Percentiles rank a stretch among this genome's conserved stretches.
phyloP scores from a whole-genome alignment of 257 asterid species.

The Petunia secreta region DNA sequence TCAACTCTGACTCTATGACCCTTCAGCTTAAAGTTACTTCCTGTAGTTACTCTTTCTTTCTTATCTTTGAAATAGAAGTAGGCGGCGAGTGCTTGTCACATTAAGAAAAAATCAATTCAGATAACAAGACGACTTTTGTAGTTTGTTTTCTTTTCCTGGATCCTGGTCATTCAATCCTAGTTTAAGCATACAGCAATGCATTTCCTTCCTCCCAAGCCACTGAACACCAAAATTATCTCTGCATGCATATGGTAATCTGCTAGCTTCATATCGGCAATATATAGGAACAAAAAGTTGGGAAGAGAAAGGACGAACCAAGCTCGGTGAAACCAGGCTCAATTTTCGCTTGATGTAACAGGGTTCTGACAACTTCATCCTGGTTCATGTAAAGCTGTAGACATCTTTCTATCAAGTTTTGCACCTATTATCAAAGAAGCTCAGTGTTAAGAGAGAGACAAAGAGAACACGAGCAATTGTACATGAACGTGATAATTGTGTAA shows the following conservation, averaged over 20 bases:
- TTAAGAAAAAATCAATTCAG: background rate
- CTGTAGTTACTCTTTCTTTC: slow-evolving; percentile 8
- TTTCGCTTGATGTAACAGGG: slow-evolving; percentile 79
- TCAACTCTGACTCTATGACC: background rate
- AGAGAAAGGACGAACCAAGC: slow-evolving; percentile 58
- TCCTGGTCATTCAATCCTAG: slow-evolving; percentile 14
- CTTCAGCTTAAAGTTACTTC: background rate
- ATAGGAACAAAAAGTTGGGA: background rate
- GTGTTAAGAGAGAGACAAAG: slow-evolving; percentile 5
- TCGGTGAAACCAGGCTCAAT: slow-evolving; percentile 96
- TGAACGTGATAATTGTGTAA: background rate
- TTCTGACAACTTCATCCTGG: slow-evolving; percentile 79
- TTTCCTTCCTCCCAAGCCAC: background rate
- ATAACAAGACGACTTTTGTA: background rate
- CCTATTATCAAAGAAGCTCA: slow-evolving; percentile 46
- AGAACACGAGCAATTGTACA: background rate
- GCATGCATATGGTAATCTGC: background rate
- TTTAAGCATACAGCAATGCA: background rate
- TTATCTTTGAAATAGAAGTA: background rate
- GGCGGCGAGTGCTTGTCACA: slow-evolving; percentile 1
- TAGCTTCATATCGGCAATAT: background rate
- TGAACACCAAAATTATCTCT: background rate
- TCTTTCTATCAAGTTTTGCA: slow-evolving; percentile 93
- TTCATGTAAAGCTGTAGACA: slow-evolving; percentile 99
- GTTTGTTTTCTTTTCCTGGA: slow-evolving; percentile 11